These are phyloP conservation scores for Pythium monospermum DNA, from an alignment of 352 stramenopile species.

Conservation along the genomic window DNA sequence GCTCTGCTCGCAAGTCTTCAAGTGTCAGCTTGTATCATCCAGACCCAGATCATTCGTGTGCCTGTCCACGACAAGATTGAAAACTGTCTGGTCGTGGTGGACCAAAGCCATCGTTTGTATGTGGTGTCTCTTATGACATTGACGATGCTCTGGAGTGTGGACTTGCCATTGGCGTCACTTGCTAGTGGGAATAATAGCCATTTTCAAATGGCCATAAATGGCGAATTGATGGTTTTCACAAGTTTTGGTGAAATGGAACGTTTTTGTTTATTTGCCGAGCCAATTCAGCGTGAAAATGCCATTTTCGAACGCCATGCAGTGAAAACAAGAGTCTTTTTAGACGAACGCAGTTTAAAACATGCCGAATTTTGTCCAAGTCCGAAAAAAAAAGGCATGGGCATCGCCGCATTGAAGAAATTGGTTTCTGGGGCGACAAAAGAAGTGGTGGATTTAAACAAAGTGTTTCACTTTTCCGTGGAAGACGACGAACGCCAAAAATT, in stretches of 20 bases:
- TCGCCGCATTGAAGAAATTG: slow-evolving; percentile 69
- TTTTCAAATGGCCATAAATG: slow-evolving; percentile 42
- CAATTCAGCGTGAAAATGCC: slow-evolving; percentile 44
- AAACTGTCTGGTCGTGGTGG: slow-evolving; percentile 55
- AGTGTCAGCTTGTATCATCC: slow-evolving; percentile 32
- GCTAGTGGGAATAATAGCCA: slow-evolving; percentile 39
- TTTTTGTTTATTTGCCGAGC: slow-evolving; percentile 53
- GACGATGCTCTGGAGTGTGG: slow-evolving; percentile 41
- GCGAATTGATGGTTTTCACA: slow-evolving; percentile 58
- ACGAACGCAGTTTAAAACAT: slow-evolving; percentile 33
- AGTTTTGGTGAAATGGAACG: slow-evolving; percentile 59
- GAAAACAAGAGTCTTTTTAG: slow-evolving; percentile 39
- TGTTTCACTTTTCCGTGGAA: slow-evolving; percentile 69
- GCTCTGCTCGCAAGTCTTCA: slow-evolving; percentile 54
- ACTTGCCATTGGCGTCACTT: slow-evolving; percentile 30
- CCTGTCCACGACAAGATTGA: slow-evolving; percentile 52
- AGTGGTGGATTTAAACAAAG: slow-evolving; percentile 61
- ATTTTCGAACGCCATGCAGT: slow-evolving; percentile 50
- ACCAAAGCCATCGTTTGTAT: slow-evolving; percentile 64
- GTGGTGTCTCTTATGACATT: slow-evolving; percentile 57
- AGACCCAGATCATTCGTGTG: slow-evolving; percentile 48
- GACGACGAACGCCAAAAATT: slow-evolving; percentile 51
- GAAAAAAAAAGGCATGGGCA: slow-evolving; percentile 56
- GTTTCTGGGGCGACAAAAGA: slow-evolving; percentile 60
- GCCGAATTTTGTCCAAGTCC: slow-evolving; percentile 23